Percentiles rank a stretch among this genome's conserved stretches.
These are phyloP conservation scores for Aegilops tauschii DNA, from an alignment of 176 grass and related monocot species.

Conservation along the genomic window DNA sequence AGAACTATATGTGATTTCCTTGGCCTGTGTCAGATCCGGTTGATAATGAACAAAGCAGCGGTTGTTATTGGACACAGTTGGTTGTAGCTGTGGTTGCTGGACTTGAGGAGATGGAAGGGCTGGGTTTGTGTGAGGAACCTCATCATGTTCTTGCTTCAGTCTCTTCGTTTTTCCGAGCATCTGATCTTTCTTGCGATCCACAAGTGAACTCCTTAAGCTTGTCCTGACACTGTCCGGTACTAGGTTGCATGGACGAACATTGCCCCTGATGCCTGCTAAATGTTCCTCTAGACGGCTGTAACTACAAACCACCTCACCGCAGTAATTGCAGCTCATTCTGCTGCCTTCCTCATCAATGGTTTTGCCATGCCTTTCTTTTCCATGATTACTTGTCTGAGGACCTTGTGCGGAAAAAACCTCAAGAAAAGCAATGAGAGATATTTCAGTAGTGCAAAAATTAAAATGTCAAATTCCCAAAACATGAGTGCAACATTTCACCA, in stretches of 20 bases:
- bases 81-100: background rate
- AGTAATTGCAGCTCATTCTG: slow-evolving; percentile 45
- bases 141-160: slow-evolving; percentile 16
- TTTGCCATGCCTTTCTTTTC: slow-evolving; percentile 36
- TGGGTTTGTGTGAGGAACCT: slow-evolving; percentile 29
- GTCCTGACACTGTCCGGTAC: slow-evolving; percentile 24
- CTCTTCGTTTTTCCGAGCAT: slow-evolving; percentile 15
- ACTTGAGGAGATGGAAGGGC: background rate
- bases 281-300: slow-evolving; percentile 45
- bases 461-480: background rate
- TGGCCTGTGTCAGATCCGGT: slow-evolving; percentile 9
- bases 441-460: background rate
- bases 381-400: background rate
- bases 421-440: slow-evolving; percentile 11
- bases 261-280: slow-evolving; percentile 20
- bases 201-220: background rate
- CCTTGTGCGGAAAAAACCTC: slow-evolving; percentile 14
- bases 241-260: slow-evolving; percentile 31
- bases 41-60: background rate
- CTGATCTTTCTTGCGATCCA: slow-evolving; percentile 34
- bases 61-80: background rate
- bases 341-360: slow-evolving; percentile 20
- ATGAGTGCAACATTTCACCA: background rate
- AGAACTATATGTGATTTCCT: background rate
- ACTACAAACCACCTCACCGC: slow-evolving; percentile 27